Conservation (phyloP, 495 filamentous ascomycete species). For the Amphirosellinia nigrospora region DNA sequence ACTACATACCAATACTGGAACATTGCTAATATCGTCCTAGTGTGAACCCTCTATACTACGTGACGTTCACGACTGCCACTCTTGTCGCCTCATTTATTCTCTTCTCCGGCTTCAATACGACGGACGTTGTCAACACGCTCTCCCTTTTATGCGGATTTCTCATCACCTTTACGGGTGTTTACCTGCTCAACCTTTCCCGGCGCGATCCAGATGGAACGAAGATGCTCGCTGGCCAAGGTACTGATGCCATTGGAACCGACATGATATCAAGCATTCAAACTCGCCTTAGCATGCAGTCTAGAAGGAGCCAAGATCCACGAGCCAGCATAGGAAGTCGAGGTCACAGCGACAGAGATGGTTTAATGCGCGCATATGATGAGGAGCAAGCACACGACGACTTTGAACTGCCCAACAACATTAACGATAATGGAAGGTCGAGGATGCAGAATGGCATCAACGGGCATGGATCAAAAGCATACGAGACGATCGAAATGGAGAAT, state of each 20-base stretch:
- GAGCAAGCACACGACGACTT: conserved; percentile 66
- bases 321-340: conserved; percentile 65
- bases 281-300: conserved; percentile 87
- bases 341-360: conserved; percentile 72
- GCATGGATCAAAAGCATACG: conserved; percentile 35
- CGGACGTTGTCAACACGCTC: conserved; percentile 89
- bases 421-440: conserved; percentile 54
- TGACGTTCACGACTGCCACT: conserved; percentile 97
- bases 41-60: conserved; percentile 98
- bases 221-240: conserved; percentile 67
- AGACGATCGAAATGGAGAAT: conserved; percentile 51
- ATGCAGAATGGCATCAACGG: conserved; percentile 38
- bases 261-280: conserved; percentile 88
- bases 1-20: not conserved
- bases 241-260: conserved; percentile 86
- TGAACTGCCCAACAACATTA: conserved; percentile 74
- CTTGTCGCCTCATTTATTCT: conserved; percentile 96
- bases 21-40: conserved; percentile 57
- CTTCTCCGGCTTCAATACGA: conserved; percentile 96
- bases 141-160: conserved; percentile 93
- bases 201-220: conserved; percentile 82
- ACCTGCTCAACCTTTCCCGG: conserved; percentile 93
- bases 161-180: conserved; percentile 95
- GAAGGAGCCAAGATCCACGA: conserved; percentile 60
- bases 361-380: conserved; percentile 83